Evolutionary conservation across 768 basidiomycete genomes (phyloP), one percentile per base, ranked within the genome.

Genomic region (Cystofilobasidium ferigula): DNA sequence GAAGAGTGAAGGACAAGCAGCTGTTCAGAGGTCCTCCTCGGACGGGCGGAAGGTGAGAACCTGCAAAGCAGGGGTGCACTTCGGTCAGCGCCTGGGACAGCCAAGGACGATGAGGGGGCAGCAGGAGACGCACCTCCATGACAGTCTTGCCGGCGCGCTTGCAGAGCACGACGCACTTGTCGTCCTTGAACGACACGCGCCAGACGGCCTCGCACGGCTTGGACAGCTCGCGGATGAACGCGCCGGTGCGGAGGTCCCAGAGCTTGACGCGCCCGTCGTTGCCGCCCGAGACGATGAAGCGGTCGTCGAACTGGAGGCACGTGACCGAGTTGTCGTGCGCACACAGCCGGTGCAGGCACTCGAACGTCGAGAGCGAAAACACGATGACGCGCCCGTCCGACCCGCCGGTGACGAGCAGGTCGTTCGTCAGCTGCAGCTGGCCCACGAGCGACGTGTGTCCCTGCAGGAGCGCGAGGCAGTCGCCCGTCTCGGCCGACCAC

Each of bases 371-470:
- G 38, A 87, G 78, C 59, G 82, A 79, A 75, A 86, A 88, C 57
- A 83, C 83, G 70, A 88, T 85, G 53, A 88, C 85, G 1, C 89
- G 84, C 3, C 93, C 93, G 71, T 94, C 91, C 0, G 91, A 89
- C 7, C 86, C 87, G 61, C 88, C 89, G 0, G 90, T 91, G 34
- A 85, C 84, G 65, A 92, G 84, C 53, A 84, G 76, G 32, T 84
- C 82, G 62, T 71, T 71, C 10, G 83, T 83, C 54, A 93, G 82
- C 72, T 91, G 89, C 12, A 97, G 79, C 72, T 92, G 88, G 70
- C 90, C 93, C 35, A 97, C 89, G 62, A 97, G 86, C 0, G 88
- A 86, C 0, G 89, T 91, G 76, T 97, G 93, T 4, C 88, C 91
- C 76, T 89, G 87, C 0, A 97, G 80, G 22, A 92, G 81, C 1